Percentiles rank a stretch among this genome's conserved stretches.
Evolutionary conservation across 1,139 yeast species (phyloP).

Genomic region (Kodamaea sp.): DNA sequence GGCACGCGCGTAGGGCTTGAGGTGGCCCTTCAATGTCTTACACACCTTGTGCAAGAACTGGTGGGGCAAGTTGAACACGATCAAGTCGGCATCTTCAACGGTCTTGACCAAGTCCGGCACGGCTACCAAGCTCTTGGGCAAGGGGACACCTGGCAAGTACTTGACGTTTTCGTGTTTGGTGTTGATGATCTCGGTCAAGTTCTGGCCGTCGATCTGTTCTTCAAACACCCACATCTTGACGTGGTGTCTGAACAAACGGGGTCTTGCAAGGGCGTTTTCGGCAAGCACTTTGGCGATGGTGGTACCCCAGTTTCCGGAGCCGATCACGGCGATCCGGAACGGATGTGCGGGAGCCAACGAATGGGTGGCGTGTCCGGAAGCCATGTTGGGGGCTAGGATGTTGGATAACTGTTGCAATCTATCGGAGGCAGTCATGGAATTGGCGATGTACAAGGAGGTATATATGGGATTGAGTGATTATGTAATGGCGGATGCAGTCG

Average conservation of each 20-base stretch:
- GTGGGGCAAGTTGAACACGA: constrained; percentile 51
- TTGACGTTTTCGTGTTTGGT: constrained; percentile 46
- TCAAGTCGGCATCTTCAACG: constrained; percentile 45
- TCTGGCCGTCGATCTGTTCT: constrained; percentile 43
- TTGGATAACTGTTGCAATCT: constrained; percentile 45
- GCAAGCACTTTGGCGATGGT: constrained; percentile 50
- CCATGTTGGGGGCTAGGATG: constrained; percentile 29
- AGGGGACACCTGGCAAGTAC: constrained; percentile 46
- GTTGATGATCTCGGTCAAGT: constrained; percentile 48
- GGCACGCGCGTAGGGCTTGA: constrained; percentile 42
- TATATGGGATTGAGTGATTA: too few species aligned
- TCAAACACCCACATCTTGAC: constrained; percentile 53
- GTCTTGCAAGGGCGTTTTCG: constrained; percentile 44
- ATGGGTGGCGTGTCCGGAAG: constrained; percentile 18
- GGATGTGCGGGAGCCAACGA: constrained; percentile 30
- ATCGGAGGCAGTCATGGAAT: constrained; percentile 24
- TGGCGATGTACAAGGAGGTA: too few species aligned
- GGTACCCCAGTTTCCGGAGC: constrained; percentile 55
- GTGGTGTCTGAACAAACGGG: constrained; percentile 38
- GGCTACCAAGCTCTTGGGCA: constrained; percentile 46
- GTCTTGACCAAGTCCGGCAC: constrained; percentile 40
- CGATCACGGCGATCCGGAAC: constrained; percentile 44
- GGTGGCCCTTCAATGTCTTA: constrained; percentile 38
- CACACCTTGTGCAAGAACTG: constrained; percentile 46
- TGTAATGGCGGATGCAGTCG: too few species aligned